Percentiles rank a stretch among this genome's conserved stretches.
Evolutionary conservation across 495 filamentous ascomycete genomes (phyloP).

Genomic region (Penicillium cinerascens): DNA sequence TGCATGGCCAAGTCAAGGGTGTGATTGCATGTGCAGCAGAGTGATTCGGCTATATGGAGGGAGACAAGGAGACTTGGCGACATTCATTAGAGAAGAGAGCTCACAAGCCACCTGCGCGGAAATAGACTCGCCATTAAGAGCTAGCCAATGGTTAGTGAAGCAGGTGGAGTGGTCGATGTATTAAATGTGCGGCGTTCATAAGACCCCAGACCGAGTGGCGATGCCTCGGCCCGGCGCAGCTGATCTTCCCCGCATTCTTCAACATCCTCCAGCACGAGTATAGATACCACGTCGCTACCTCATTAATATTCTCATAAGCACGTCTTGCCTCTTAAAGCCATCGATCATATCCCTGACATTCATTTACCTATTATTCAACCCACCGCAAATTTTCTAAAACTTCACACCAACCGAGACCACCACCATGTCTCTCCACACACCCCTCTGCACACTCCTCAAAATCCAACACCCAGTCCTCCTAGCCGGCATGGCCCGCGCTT

Average conservation of each 20-base stretch:
- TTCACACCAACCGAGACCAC: neutral
- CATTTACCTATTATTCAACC: neutral
- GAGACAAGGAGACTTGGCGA: neutral
- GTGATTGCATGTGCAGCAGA: neutral
- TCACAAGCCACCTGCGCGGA: no score
- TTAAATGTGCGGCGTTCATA: conserved; percentile 6
- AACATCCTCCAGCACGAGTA: neutral
- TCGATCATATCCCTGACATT: neutral
- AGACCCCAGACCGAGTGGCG: neutral
- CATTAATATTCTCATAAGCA: neutral
- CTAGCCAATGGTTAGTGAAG: neutral
- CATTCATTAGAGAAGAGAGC: neutral
- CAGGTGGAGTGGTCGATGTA: neutral
- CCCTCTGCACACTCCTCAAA: conserved; percentile 67
- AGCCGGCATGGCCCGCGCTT: conserved; percentile 84
- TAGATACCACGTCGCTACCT: neutral
- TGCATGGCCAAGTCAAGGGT: neutral
- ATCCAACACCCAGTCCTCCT: conserved; percentile 83
- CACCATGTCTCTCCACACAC: conserved; percentile 62
- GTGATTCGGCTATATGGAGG: neutral
- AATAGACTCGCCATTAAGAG: neutral
- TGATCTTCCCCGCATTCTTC: conserved; percentile 30
- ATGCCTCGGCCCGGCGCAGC: conserved; percentile 28
- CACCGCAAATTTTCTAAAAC: neutral
- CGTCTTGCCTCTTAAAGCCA: neutral